These are phyloP conservation scores for Fusarium euwallaceae DNA, from an alignment of 2,329 filamentous ascomycete species.

Conservation along the genomic window DNA sequence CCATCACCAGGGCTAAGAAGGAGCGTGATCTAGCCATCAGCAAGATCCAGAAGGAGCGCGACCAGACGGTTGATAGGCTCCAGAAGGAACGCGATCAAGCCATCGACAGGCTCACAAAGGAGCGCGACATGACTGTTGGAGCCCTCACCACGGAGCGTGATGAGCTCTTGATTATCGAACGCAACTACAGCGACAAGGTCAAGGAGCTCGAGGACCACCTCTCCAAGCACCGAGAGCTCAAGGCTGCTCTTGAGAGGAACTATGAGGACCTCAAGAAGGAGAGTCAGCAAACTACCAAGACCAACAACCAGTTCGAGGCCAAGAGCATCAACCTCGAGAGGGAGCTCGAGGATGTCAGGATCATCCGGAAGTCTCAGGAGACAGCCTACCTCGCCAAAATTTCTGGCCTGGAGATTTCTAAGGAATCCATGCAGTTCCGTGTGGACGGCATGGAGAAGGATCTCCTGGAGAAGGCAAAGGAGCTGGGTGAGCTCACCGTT, in stretches of 20 bases:
- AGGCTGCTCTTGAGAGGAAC: constrained; percentile 43
- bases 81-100: constrained; percentile 39
- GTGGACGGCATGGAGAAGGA: constrained; percentile 42
- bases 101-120: constrained; percentile 37
- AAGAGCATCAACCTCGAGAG: constrained; percentile 45
- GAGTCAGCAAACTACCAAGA: constrained; percentile 20
- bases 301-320: constrained; percentile 39
- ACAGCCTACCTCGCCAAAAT: constrained; percentile 44
- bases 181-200: constrained; percentile 38
- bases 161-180: constrained; percentile 39
- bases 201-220: constrained; percentile 47
- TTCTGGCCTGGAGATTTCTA: constrained; percentile 45
- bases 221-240: constrained; percentile 42
- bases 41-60: constrained; percentile 41
- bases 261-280: constrained; percentile 47
- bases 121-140: constrained; percentile 35
- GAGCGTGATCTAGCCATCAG: constrained; percentile 41
- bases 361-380: constrained; percentile 45
- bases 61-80: constrained; percentile 35
- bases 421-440: constrained; percentile 45
- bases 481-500: constrained; percentile 42
- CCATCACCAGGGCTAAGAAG: constrained; percentile 39
- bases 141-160: constrained; percentile 44
- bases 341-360: constrained; percentile 42
- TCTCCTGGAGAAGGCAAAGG: constrained; percentile 40